Conservation (phyloP, 148 eudicot genomes). For the Rheum nobile region DNA sequence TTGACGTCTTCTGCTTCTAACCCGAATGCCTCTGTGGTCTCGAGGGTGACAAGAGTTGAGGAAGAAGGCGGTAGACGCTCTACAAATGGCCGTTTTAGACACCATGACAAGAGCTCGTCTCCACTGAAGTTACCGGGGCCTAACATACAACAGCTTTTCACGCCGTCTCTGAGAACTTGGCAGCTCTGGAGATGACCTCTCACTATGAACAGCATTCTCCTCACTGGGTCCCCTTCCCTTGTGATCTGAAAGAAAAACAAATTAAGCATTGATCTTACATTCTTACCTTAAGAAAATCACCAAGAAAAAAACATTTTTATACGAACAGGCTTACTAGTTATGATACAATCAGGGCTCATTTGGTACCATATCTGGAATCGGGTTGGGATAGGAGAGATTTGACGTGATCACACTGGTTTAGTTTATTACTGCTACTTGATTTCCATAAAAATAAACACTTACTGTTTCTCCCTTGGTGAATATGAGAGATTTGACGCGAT, state of each 20-base stretch:
- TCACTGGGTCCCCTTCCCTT: conserved; percentile 88
- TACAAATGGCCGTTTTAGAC: conserved; percentile 63
- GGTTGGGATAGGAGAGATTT: no score
- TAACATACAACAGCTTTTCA: conserved; percentile 72
- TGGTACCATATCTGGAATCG: no score
- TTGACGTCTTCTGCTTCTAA: conserved; percentile 75
- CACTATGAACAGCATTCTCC: conserved; percentile 78
- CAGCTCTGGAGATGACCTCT: conserved; percentile 86
- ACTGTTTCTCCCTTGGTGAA: conserved; percentile 92
- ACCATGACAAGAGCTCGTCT: conserved; percentile 92
- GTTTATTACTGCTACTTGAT: no score
- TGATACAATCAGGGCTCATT: no score
- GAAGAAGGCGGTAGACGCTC: conserved; percentile 83
- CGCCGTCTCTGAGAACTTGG: conserved; percentile 71
- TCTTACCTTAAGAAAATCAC: no score
- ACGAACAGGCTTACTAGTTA: no score
- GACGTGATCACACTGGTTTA: no score
- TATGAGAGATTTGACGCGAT: conserved; percentile 80
- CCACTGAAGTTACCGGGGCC: conserved; percentile 96
- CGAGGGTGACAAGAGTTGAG: conserved; percentile 59
- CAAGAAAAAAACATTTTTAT: no score
- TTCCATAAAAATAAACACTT: conserved; percentile 14
- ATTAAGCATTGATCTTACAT: background rate
- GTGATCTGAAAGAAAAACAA: conserved; percentile 33
- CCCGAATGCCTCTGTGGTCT: conserved; percentile 89